A percentile compares a stretch with the other conserved stretches of the same genome.
Evolutionary conservation across 768 basidiomycete genomes (phyloP).

Genomic region (Mycena olivaceomarginata): DNA sequence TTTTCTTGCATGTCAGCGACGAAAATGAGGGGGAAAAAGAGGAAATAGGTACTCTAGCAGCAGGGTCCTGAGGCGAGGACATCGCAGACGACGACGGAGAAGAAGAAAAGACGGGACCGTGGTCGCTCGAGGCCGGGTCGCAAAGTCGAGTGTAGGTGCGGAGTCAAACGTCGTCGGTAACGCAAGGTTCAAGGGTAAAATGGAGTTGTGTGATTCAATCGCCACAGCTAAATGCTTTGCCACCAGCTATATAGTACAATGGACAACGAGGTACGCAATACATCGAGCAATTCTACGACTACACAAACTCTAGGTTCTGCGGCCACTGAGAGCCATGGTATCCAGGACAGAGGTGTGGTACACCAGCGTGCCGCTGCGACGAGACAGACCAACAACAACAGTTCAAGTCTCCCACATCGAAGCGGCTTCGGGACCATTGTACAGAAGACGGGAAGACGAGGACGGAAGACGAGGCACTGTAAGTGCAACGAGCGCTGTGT

Average conservation of each 20-base stretch:
- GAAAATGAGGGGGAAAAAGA: conserved; percentile 49
- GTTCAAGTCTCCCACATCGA: too few species aligned
- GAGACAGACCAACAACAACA: too few species aligned
- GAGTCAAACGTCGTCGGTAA: conserved; percentile 15
- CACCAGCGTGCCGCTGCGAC: not conserved
- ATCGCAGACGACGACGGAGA: conserved; percentile 22
- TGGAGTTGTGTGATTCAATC: conserved; percentile 11
- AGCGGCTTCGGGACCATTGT: too few species aligned
- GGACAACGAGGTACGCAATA: conserved; percentile 16
- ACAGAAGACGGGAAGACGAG: too few species aligned
- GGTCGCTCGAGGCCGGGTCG: not conserved
- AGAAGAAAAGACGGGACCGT: conserved; percentile 30
- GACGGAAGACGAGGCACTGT: too few species aligned
- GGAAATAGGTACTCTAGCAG: conserved; percentile 40
- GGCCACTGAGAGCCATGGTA: not conserved
- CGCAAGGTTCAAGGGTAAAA: conserved; percentile 13
- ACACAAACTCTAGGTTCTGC: not conserved
- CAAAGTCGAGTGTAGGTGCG: not conserved
- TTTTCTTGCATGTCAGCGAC: conserved; percentile 27
- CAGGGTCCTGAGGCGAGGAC: conserved; percentile 34
- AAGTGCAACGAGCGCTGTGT: not conserved
- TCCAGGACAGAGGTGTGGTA: not conserved
- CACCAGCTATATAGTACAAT: conserved; percentile 25
- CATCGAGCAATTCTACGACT: conserved; percentile 2
- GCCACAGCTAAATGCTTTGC: not conserved